Evolutionary conservation across 2,329 filamentous ascomycete genomes (phyloP), one percentile per base, ranked within the genome.

Genomic region (Monosporascus sp.): DNA sequence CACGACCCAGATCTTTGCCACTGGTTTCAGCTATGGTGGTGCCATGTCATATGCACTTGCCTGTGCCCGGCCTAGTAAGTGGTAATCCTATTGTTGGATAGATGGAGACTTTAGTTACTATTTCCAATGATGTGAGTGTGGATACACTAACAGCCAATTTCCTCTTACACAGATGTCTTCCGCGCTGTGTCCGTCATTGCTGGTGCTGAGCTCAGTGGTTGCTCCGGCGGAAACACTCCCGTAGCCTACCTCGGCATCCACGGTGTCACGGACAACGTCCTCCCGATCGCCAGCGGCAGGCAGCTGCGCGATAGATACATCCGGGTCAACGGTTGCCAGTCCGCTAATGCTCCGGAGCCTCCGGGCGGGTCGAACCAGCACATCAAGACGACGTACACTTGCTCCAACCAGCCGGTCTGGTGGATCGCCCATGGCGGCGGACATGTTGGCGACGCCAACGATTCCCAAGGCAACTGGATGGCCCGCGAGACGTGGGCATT

Each of bases 11-110:
- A 66, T 72, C 52, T 78, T 76, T 61, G 66, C 72, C 26, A 72
- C 72, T 1, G 74, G 73, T n/a, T 77, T 73, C 62, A 73, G 70
- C 55, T 76, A 74, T 58, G 74, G 75, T 38, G 73, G 67, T 41
- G 69, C 70, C 45, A 76, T 77, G 71, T 68, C 66, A 3, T 73
- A 67, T 60, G 64, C 69, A 1, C 60, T 76, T 15, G 74, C 74
- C 3, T 77, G 74, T 58, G 68, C 72, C 3, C 68, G 69, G 17
- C 67, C 72, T 14, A 57, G 60, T 40, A 52, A 63, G 46, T 50
- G 9, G 18, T 8, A 18, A 43, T 37, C 5, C n/a, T 18, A 35
- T 6, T 1, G 7, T 18, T 3, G 17, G 38, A 26, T 26, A 5
- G 2, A 15, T 20, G 3, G 18, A 18, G 11, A 22, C 47, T 15